These are phyloP conservation scores for Taiwanofungus camphoratus DNA, from an alignment of 1,284 basidiomycete genomes.

Conservation along the genomic window DNA sequence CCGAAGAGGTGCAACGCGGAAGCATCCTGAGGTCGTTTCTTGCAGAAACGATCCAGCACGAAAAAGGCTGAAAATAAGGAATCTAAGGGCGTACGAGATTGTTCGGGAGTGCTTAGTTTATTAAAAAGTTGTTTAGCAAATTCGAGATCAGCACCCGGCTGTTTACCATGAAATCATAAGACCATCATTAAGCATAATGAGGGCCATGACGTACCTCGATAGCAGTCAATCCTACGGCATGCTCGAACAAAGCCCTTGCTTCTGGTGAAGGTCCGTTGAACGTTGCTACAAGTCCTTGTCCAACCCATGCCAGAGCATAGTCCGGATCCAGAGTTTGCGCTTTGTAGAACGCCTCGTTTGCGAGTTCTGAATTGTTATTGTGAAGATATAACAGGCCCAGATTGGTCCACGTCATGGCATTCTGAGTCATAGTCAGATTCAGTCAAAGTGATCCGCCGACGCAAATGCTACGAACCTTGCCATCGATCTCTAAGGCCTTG, in stretches of 20 bases:
- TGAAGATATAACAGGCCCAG: constrained; percentile 89
- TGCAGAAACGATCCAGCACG: constrained; percentile 73
- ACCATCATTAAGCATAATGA: background rate
- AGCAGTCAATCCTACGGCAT: constrained; percentile 71
- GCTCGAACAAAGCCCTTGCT: constrained; percentile 72
- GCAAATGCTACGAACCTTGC: constrained; percentile 47
- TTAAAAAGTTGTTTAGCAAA: constrained; percentile 65
- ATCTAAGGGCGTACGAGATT: constrained; percentile 30
- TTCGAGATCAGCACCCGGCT: constrained; percentile 84
- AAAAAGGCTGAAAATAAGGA: constrained; percentile 73
- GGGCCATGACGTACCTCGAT: constrained; percentile 50
- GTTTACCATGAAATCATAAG: background rate
- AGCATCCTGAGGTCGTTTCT: constrained; percentile 63
- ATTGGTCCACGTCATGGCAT: constrained; percentile 79
- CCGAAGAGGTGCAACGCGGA: constrained; percentile 82
- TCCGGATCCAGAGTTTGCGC: constrained; percentile 94
- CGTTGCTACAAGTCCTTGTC: constrained; percentile 81
- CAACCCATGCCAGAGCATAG: constrained; percentile 88
- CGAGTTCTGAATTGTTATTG: constrained; percentile 77
- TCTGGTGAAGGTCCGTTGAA: constrained; percentile 59
- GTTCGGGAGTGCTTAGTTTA: constrained; percentile 28
- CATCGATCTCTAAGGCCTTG: constrained; percentile 80
- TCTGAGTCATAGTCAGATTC: constrained; percentile 36
- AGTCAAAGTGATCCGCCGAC: constrained; percentile 4
- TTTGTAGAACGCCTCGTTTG: constrained; percentile 81